Base-by-base conservation (phyloP, 306 rosid species). In the Vachellia pachyceras region DNA sequence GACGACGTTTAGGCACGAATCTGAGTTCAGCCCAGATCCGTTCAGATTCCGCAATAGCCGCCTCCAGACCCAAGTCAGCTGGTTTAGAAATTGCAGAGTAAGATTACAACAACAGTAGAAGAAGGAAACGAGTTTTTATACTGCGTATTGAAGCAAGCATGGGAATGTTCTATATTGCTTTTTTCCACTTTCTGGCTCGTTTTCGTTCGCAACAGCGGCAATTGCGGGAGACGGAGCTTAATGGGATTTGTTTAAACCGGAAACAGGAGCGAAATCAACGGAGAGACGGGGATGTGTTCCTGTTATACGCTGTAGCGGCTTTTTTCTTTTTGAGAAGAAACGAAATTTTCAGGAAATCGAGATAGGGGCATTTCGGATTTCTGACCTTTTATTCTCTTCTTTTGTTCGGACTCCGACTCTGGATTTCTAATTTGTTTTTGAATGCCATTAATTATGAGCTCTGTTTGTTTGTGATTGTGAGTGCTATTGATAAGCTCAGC, bases 181-280 rank as follows among this genome's bases (percentile, higher is more conserved):
- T 65, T 23, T 37, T 50, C 63, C 77, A 65, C 76, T 76, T 44
- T 82, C 78, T 77, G 25, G 49, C 52, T 15, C 52, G 14, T 5
- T 23, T 29, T 6, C 58, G 52, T 22, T 11, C 36, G 17, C 37
- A 75, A 12, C 5, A 45, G 91, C 91, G 91, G 80, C 77, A 80
- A 89, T 91, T 78, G 86, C 91, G 93, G 91, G 82, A 35, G 82
- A 75, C 60, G 39, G 82, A 46, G 85, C 64, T 29, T 29, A 52
- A 72, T 42, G 41, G 72, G 75, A 54, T 9, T 68, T 64, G 42
- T 83, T 73, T 61, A 33, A 66, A 52, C 42, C 11, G 54, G 11
- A 41, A 72, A 23, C 49, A n/a, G 22, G 75, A 14, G 72, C 91
- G 86, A 76, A 78, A 88, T 88, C 82, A 85, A 67, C 87, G 90